phyloP scores from a whole-genome alignment of 352 stramenopile species.

The Pythium phragmiticola region DNA sequence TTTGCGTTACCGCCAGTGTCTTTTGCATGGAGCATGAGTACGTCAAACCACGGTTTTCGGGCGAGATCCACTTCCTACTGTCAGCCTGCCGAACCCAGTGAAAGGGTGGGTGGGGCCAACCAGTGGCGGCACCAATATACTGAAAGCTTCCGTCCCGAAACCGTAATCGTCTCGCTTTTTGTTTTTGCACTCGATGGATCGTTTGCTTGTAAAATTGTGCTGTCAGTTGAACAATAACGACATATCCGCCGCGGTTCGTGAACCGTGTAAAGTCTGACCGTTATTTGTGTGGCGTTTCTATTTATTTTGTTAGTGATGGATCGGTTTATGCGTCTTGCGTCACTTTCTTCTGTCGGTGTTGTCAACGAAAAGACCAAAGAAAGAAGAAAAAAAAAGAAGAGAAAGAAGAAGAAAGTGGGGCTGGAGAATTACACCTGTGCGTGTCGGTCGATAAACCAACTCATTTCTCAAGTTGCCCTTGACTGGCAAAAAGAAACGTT shows the following conservation, averaged over 20 bases:
- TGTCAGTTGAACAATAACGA: constrained; percentile 8
- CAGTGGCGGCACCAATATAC: neutral
- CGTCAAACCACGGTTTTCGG: no score
- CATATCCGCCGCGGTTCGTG: constrained; percentile 8
- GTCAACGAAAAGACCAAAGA: neutral
- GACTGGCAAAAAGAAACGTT: neutral
- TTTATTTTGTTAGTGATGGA: neutral
- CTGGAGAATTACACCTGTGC: neutral
- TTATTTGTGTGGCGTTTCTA: neutral
- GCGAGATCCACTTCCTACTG: no score
- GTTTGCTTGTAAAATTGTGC: constrained; percentile 9
- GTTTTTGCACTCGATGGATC: neutral
- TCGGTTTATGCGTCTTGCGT: neutral
- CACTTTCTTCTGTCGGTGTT: neutral
- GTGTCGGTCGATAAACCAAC: neutral
- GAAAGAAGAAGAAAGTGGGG: neutral
- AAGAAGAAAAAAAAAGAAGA: neutral
- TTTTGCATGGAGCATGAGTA: no score
- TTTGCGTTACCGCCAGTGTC: neutral
- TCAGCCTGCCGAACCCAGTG: neutral
- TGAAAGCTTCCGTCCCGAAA: neutral
- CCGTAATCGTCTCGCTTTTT: neutral
- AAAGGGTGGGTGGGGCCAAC: no score
- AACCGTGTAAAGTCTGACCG: neutral
- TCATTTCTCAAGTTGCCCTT: constrained; percentile 14